Evolutionary conservation across 176 grass and related monocot species (phyloP).

Genomic region (Sorghum bicolor): Sorghum_bicolor_NCBIv3 NC_012871.2:75474001-75474500

Average conservation of each 20-base stretch:
- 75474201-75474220: background rate
- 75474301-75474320: background rate
- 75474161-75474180: too few relatives aligned
- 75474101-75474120: too few relatives aligned
- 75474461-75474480: background rate
- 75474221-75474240: background rate
- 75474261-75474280: slow-evolving; percentile 3
- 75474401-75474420: background rate
- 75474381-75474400: background rate
- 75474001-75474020: too few relatives aligned
- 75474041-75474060: too few relatives aligned
- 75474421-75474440: slow-evolving; percentile 29
- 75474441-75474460: background rate
- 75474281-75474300: background rate
- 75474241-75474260: background rate
- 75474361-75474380: background rate
- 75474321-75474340: background rate
- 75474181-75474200: background rate
- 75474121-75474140: too few relatives aligned
- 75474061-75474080: too few relatives aligned
- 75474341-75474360: background rate
- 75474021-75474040: too few relatives aligned
- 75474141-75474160: too few relatives aligned
- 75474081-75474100: too few relatives aligned
- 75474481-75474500: background rate